Base-by-base conservation (phyloP, 768 basidiomycete genomes). In the Kwoniella shandongensis region DNA sequence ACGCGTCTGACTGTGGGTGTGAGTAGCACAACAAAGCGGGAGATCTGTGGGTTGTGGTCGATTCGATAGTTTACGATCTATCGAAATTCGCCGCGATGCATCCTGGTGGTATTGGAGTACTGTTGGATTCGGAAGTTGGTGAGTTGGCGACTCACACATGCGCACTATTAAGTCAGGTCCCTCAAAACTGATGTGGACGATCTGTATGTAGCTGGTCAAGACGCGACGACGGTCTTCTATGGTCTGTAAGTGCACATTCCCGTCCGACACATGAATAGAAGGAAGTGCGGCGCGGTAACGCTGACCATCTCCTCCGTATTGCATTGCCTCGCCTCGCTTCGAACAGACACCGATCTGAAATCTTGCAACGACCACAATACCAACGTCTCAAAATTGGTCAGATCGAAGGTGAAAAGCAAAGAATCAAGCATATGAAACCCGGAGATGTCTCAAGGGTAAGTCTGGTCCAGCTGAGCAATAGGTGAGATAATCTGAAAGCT, bases 1-100 rank as follows among this genome's bases (percentile, higher is more conserved):
- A 45, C 5, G n/a, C 18, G 18, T 35, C 17, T 50, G 51, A 40
- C 36, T 4, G 26, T 25, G 13, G 41, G 6, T 32, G 42, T 25
- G 30, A 47, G 10, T 66, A 88, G 84, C 90, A 93, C 78, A 88
- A 87, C 76, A 86, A 81, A 63, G 78, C 81, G 22, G 88, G 84
- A 53, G 90, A 92, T 78, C 80, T 92, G 85, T 91, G 90, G 89
- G 79, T 92, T 47, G 82, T 89, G 57, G 82, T 92, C 62, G 91
- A 93, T 70, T 82, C 84, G 53, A 88, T 88, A 74, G 88, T 91
- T 27, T 91, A 85, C 71, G 86, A 92, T 73, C 78, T 96, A 23
- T 84, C 86, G 50, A 85, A 84, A 68, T 94, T 96, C 77, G 83
- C 82, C 50, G 80, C 80, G 45, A 79, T 92, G 63, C 92, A 96